phyloP scores from a whole-genome alignment of 805 yeast species.

The Candida krabiensis region DNA sequence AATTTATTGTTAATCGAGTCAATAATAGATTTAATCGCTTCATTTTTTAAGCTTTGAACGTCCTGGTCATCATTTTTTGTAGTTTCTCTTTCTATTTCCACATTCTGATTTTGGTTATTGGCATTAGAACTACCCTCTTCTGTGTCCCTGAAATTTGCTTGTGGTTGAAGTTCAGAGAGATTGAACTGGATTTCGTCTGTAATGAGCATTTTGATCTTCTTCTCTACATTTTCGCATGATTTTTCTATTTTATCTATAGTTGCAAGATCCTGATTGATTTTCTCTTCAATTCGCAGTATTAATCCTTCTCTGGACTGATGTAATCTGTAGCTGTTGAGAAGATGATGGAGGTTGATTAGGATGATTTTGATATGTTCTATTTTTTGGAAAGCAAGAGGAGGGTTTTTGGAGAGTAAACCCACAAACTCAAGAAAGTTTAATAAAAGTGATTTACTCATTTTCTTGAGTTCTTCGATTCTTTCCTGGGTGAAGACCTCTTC shows the following conservation, averaged over 20 bases:
- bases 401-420: slow-evolving; percentile 74
- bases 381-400: slow-evolving; percentile 56
- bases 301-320: slow-evolving; percentile 93
- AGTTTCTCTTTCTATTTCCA: slow-evolving; percentile 11
- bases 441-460: slow-evolving; percentile 73
- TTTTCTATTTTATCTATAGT: slow-evolving; percentile 44
- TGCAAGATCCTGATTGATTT: slow-evolving; percentile 43
- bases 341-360: slow-evolving; percentile 86
- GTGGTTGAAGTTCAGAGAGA: slow-evolving; percentile 1
- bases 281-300: slow-evolving; percentile 68
- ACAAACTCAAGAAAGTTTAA: slow-evolving; percentile 80
- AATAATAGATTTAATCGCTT: slow-evolving; percentile 15
- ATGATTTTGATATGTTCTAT: slow-evolving; percentile 79
- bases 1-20: slow-evolving; percentile 4
- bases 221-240: slow-evolving; percentile 40
- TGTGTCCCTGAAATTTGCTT: neutral
- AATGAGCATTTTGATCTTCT: slow-evolving; percentile 31
- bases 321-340: slow-evolving; percentile 88
- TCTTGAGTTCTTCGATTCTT: slow-evolving; percentile 74
- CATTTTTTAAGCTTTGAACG: slow-evolving; percentile 14
- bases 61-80: slow-evolving; percentile 11
- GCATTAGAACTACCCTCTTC: neutral
- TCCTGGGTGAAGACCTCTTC: slow-evolving; percentile 44
- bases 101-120: neutral
- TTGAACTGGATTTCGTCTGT: slow-evolving; percentile 19